These are phyloP conservation scores for Graphilbum ipis-grandicollis DNA, from an alignment of 2,329 filamentous ascomycete genomes.

Conservation along the genomic window DNA sequence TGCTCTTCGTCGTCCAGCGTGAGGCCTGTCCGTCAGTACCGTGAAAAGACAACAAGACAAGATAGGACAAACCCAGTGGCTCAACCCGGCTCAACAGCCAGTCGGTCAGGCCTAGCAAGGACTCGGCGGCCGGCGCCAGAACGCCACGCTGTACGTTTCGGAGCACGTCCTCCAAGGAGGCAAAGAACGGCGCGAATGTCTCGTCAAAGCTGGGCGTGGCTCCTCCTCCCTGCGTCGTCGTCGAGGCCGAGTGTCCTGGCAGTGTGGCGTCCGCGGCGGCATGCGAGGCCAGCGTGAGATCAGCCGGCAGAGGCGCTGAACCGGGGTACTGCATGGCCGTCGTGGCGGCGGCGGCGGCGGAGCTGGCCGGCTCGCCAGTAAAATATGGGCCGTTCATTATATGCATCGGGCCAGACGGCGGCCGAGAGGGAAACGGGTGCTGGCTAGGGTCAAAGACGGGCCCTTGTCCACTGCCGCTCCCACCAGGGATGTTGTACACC, in stretches of 20 bases:
- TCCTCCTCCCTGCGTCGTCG: too few relatives aligned
- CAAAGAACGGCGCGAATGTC: not conserved
- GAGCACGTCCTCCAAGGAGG: too few relatives aligned
- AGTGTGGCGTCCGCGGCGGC: too few relatives aligned
- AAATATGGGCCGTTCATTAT: slow-evolving; percentile 69
- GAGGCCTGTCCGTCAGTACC: too few relatives aligned
- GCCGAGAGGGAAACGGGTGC: slow-evolving; percentile 60
- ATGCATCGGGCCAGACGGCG: slow-evolving; percentile 62
- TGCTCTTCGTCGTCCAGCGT: slow-evolving; percentile 65
- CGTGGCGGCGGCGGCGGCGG: slow-evolving; percentile 43
- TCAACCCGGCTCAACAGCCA: slow-evolving; percentile 38
- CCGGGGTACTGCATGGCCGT: slow-evolving; percentile 25
- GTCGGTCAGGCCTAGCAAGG: slow-evolving; percentile 22
- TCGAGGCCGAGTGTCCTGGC: too few relatives aligned
- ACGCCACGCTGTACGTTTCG: not conserved
- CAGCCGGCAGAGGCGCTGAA: not conserved
- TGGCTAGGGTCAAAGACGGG: slow-evolving; percentile 56
- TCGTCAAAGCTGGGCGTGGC: too few relatives aligned
- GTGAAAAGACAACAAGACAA: too few relatives aligned
- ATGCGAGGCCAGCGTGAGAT: slow-evolving; percentile 23
- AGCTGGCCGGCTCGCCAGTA: slow-evolving; percentile 42
- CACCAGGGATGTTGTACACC: slow-evolving; percentile 70
- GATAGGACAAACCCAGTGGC: slow-evolving; percentile 40
- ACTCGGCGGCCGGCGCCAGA: slow-evolving; percentile 1
- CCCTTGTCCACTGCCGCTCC: slow-evolving; percentile 40